Evolutionary conservation across 2,329 filamentous ascomycete genomes (phyloP), one percentile per base, ranked within the genome.

Genomic region (Trichoderma sp.): DNA sequence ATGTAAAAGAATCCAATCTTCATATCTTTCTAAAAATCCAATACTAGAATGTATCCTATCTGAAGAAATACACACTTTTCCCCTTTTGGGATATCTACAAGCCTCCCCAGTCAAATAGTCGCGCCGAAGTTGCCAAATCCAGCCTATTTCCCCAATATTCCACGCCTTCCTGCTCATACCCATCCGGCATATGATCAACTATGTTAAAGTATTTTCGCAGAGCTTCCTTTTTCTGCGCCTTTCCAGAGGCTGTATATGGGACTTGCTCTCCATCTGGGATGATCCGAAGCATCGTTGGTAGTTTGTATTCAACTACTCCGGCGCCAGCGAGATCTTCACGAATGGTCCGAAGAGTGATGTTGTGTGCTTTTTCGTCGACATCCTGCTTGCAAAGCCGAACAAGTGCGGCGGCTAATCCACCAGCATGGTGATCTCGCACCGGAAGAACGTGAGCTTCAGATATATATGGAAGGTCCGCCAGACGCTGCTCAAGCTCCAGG

Each of bases 81-180:
- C 18, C n/a, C 2, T 50, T 50, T 0, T 11, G 0, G 3, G 3
- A 12, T 16, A 12, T 21, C 4, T 45, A 65, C 21, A 65, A 9
- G 18, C 63, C 63, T 12, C 63, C 63, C 63, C 63, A 65, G 63
- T 65, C 63, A 45, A 45, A 65, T 3, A 65, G 21, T 27, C 63
- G 63, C 9, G 63, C 27, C 11, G 63, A 45, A 41, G 63, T 27
- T 3, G 21, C 35, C 63, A 45, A 12, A 45, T 65, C 63, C 24
- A 65, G 63, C 24, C 45, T 45, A 11, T 65, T 65, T 24, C 63
- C 63, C 63, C 63, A 65, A 8, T 65, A 65, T n/a, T 65, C 21
- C n/a, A 65, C 63, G 0, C 33, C 35, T 6, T 29, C 12, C 3
- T 65, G 3, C 14, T 14, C 24, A 38, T 65, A 65, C 33, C 18